Conservation (phyloP, 2,329 filamentous ascomycete genomes). For the Alternaria sp. region DNA sequence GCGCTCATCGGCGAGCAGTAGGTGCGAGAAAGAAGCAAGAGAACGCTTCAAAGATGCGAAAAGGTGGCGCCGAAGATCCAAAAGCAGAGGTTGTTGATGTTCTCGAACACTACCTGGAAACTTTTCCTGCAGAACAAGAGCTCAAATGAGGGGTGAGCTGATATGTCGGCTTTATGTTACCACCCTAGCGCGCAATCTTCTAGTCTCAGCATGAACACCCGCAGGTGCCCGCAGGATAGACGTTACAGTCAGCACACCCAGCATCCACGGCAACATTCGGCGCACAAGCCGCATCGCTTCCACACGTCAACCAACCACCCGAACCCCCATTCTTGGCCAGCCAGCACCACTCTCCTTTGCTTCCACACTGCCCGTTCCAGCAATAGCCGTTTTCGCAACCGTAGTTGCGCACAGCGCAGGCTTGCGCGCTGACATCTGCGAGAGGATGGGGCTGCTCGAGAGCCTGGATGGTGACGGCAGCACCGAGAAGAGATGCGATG, state of each 20-base stretch:
- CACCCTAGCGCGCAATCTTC: no score
- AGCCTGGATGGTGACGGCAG: neutral
- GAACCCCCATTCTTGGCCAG: accelerated
- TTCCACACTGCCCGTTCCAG: neutral
- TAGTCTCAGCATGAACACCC: neutral
- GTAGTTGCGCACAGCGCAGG: neutral
- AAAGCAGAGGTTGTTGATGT: conserved; percentile 33
- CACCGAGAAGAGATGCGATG: neutral
- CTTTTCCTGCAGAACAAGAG: conserved; percentile 12
- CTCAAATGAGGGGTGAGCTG: neutral
- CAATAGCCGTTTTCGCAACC: neutral
- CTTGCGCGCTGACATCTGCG: neutral
- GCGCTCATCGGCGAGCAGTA: conserved; percentile 58
- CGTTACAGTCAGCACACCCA: neutral
- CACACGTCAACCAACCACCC: neutral
- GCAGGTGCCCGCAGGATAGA: neutral
- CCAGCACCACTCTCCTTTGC: neutral
- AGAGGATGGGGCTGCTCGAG: neutral
- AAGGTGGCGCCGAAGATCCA: conserved; percentile 2
- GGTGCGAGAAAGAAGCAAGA: conserved; percentile 39
- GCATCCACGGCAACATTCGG: no score
- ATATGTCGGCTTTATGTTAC: neutral
- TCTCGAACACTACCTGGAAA: conserved; percentile 29
- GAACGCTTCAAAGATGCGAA: conserved; percentile 10
- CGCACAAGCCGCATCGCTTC: neutral